phyloP scores from a whole-genome alignment of 176 grass and related monocot species.

The Carex parvula region DNA sequence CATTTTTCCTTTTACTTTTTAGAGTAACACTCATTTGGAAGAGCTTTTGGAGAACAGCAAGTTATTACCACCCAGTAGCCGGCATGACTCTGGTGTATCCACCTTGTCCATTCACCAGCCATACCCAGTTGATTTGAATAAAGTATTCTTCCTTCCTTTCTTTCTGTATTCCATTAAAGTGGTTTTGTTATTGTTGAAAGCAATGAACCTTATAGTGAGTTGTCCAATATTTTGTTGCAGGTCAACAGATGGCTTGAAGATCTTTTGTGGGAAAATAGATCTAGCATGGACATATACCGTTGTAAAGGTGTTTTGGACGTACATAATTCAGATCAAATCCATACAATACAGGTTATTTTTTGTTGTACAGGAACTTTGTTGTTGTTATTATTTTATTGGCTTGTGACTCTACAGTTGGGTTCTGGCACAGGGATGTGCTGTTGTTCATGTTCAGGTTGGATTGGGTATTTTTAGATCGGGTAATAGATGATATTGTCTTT shows the following conservation, averaged over 20 bases:
- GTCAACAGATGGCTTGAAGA: conserved; percentile 81
- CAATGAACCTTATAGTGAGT: background rate
- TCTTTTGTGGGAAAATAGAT: conserved; percentile 93
- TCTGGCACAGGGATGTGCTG: background rate
- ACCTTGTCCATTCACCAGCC: conserved; percentile 68
- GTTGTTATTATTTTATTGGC: background rate
- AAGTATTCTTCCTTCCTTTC: conserved; percentile 47
- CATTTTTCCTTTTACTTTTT: background rate
- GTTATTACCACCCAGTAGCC: conserved; percentile 40
- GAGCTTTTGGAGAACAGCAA: conserved; percentile 82
- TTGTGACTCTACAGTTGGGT: background rate
- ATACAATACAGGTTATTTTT: conserved; percentile 79
- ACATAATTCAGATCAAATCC: conserved; percentile 61
- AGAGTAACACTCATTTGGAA: conserved; percentile 71
- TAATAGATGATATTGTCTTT: background rate
- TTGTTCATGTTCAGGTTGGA: background rate
- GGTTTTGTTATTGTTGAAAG: background rate
- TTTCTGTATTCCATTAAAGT: background rate
- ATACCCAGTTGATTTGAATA: conserved; percentile 57
- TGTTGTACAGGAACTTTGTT: background rate
- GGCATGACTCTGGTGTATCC: conserved; percentile 63
- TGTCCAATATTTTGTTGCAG: conserved; percentile 34
- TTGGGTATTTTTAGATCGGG: background rate
- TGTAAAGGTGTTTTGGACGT: conserved; percentile 90
- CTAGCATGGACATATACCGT: conserved; percentile 76